Conservation (phyloP, 202 grass and related monocot species). For the Schoenoplectus triqueter region DNA sequence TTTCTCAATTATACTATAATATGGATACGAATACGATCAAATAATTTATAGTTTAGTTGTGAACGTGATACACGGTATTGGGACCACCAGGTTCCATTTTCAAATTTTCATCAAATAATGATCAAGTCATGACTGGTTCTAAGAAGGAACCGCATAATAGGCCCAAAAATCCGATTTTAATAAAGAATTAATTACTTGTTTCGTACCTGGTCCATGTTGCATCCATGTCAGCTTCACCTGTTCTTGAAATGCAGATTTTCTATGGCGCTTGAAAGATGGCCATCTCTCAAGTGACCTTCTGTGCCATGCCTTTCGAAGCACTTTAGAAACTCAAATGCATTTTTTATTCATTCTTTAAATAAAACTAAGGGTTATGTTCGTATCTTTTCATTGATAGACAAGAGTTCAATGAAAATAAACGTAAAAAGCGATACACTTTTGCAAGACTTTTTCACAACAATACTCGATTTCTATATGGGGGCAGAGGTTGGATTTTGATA, state of each 20-base stretch:
- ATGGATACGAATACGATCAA: not conserved
- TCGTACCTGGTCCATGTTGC: not conserved
- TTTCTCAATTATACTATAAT: slow-evolving; percentile 8
- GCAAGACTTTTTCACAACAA: too few species aligned
- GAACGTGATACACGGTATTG: not conserved
- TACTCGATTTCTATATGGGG: too few species aligned
- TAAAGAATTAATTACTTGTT: slow-evolving; percentile 8
- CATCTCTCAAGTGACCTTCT: not conserved
- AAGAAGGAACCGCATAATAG: not conserved
- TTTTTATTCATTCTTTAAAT: not conserved
- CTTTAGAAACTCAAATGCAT: not conserved
- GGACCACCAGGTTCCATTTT: not conserved
- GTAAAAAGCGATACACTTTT: too few species aligned
- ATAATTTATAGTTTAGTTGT: slow-evolving; percentile 21
- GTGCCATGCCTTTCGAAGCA: not conserved
- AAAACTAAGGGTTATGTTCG: not conserved
- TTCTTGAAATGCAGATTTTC: not conserved
- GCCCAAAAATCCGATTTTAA: not conserved
- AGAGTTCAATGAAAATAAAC: too few species aligned
- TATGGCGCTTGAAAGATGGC: not conserved
- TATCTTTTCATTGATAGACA: too few species aligned
- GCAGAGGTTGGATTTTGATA: too few species aligned
- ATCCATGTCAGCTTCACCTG: slow-evolving; percentile 33
- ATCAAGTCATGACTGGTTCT: slow-evolving; percentile 23
- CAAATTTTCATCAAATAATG: slow-evolving; percentile 3